A percentile compares a stretch with the other conserved stretches of the same genome.
phyloP scores from a whole-genome alignment of 805 yeast species.

The Tetrapisispora fleetii region DNA sequence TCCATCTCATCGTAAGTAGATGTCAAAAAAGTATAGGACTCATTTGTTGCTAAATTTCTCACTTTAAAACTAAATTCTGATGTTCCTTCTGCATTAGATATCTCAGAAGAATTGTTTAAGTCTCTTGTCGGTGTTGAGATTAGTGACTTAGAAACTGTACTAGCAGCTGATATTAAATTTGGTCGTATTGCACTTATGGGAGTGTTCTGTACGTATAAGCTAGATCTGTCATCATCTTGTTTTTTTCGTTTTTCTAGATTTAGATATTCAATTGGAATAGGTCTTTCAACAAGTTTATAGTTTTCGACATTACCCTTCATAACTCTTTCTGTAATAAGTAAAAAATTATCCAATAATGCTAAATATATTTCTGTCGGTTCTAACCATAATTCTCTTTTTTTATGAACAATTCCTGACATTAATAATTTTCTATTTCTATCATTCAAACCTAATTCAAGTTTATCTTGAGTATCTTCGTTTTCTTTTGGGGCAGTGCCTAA shows the following conservation, averaged over 20 bases:
- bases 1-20: slow-evolving; percentile 41
- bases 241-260: slow-evolving; percentile 39
- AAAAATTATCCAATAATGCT: slow-evolving; percentile 60
- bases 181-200: slow-evolving; percentile 18
- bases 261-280: slow-evolving; percentile 52
- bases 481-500: slow-evolving; percentile 4
- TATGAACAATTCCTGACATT: slow-evolving; percentile 45
- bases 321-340: slow-evolving; percentile 52
- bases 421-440: slow-evolving; percentile 49
- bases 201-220: slow-evolving; percentile 6
- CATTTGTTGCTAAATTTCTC: slow-evolving; percentile 47
- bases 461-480: slow-evolving; percentile 10
- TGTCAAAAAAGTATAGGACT: slow-evolving; percentile 43
- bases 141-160: slow-evolving; percentile 13
- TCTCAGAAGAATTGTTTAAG: slow-evolving; percentile 4
- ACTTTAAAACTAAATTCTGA: slow-evolving; percentile 36
- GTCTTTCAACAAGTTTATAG: slow-evolving; percentile 42
- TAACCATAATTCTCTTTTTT: slow-evolving; percentile 56
- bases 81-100: slow-evolving; percentile 11
- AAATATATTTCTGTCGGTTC: slow-evolving; percentile 43
- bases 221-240: slow-evolving; percentile 1
- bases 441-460: slow-evolving; percentile 37
- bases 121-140: slow-evolving; percentile 1
- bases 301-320: slow-evolving; percentile 30
- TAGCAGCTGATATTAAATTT: slow-evolving; percentile 14